These are phyloP conservation scores for Penicillium soppii DNA, from an alignment of 495 filamentous ascomycete genomes.

Conservation along the genomic window DNA sequence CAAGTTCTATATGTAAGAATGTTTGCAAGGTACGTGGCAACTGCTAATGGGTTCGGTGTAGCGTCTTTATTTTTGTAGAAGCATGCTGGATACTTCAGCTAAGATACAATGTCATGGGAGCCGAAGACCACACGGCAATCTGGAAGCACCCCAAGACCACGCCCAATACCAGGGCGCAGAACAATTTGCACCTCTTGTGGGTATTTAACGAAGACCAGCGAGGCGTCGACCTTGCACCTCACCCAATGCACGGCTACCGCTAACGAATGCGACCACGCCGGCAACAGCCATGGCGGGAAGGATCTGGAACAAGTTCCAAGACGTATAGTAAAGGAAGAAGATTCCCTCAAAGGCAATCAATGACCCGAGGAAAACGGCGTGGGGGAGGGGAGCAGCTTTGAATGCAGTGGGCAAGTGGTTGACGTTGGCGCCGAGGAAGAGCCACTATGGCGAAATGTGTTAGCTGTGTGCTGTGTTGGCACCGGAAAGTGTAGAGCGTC, in stretches of 20 bases:
- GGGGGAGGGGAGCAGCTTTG: constrained; percentile 69
- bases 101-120: constrained; percentile 18
- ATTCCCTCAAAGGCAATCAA: constrained; percentile 83
- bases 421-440: constrained; percentile 79
- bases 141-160: background rate
- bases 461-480: constrained; percentile 7
- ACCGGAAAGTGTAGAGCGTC: constrained; percentile 24
- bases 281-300: constrained; percentile 70
- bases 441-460: constrained; percentile 59
- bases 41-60: background rate
- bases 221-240: constrained; percentile 89
- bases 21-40: no score
- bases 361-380: constrained; percentile 78
- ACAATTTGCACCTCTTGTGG: background rate
- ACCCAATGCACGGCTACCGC: constrained; percentile 85
- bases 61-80: constrained; percentile 1
- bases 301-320: constrained; percentile 89
- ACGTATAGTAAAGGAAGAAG: constrained; percentile 93
- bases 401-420: constrained; percentile 75
- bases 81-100: constrained; percentile 19
- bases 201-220: constrained; percentile 67
- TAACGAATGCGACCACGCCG: constrained; percentile 73
- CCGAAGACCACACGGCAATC: background rate
- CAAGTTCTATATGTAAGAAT: no score
- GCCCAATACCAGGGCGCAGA: background rate